Base-by-base conservation (phyloP, 768 basidiomycete genomes). In the Boletus insuetus region DNA sequence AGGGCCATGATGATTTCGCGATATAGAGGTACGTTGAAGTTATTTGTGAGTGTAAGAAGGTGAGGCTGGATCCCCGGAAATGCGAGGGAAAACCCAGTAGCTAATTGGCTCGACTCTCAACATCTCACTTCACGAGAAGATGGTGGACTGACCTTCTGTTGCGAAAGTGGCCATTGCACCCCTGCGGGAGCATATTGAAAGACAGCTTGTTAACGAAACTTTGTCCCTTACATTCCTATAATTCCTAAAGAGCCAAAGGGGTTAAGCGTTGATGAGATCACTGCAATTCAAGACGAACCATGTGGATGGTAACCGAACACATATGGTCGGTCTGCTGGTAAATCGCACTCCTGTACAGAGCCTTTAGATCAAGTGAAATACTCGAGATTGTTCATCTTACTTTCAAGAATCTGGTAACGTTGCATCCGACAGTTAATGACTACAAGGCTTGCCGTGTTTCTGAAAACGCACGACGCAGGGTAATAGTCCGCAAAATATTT, bases 281-380 rank as follows among this genome's bases (percentile, higher is more conserved):
- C 5, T 17, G 1, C n/a, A 20, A 9, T 20, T 11, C 32, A 41
- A 52, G 44, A 68, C 81, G 34, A 56, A 87, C 95, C 97, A 72
- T 99, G 97, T 17, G 97, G 97, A 72, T 99, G 97, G 72, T 98
- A 98, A 9, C 96, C 97, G 73, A 99, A 99, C 14, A 99, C 82
- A 73, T 99, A 99, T 19, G 91, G 87, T 58, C 94, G 77, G 69
- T 97, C 92, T 12, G 96, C 77, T 1, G 96, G 94, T 22, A 99
- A 79, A 60, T 96, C 91, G 35, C 84, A 87, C 74, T 93, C 94
- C 94, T 69, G 53, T 16, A 20, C 32, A 34, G 16, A 48, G 6
- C 2, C 0, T 37, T 47, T 10, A 51, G 17, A 16, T 35, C 1
- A 34, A 16, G 43, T 6, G 13, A 9, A 24, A 3, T 14, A 22